Evolutionary conservation across 2,329 filamentous ascomycete species (phyloP).

Genomic region (Penicillium sclerotiorum): DNA sequence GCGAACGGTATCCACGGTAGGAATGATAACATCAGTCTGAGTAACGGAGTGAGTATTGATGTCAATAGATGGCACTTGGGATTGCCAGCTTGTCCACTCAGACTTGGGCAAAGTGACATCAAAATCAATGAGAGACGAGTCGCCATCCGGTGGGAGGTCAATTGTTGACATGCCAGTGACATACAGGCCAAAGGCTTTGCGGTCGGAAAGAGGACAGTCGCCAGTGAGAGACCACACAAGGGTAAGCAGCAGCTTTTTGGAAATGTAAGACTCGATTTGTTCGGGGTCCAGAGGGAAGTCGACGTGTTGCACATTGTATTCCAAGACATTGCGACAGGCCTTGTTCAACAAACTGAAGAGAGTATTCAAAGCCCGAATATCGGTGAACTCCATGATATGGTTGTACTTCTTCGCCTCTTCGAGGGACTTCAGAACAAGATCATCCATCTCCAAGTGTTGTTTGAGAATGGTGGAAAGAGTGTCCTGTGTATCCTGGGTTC

Average conservation of each 20-base stretch:
- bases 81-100: slow-evolving; percentile 93
- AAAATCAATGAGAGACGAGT: slow-evolving; percentile 86
- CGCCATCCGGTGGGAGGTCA: slow-evolving; percentile 77
- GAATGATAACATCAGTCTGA: slow-evolving; percentile 97
- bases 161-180: slow-evolving; percentile 81
- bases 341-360: slow-evolving; percentile 96
- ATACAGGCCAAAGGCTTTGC: slow-evolving; percentile 86
- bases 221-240: slow-evolving; percentile 95
- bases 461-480: slow-evolving; percentile 79
- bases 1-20: slow-evolving; percentile 92
- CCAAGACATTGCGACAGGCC: slow-evolving; percentile 84
- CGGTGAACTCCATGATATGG: slow-evolving; percentile 98
- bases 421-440: slow-evolving; percentile 78
- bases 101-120: slow-evolving; percentile 84
- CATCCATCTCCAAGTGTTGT: slow-evolving; percentile 72
- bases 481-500: slow-evolving; percentile 75
- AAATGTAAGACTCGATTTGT: slow-evolving; percentile 83
- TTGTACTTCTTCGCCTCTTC: slow-evolving; percentile 75
- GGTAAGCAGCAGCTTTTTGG: slow-evolving; percentile 91
- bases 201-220: slow-evolving; percentile 85
- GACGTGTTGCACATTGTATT: slow-evolving; percentile 92
- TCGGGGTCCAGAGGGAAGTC: slow-evolving; percentile 92
- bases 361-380: slow-evolving; percentile 85
- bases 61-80: slow-evolving; percentile 89
- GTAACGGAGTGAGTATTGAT: slow-evolving; percentile 98